These are phyloP conservation scores for Ceratobasidium sp. DNA, from an alignment of 1,284 basidiomycete species.

Conservation along the genomic window DNA sequence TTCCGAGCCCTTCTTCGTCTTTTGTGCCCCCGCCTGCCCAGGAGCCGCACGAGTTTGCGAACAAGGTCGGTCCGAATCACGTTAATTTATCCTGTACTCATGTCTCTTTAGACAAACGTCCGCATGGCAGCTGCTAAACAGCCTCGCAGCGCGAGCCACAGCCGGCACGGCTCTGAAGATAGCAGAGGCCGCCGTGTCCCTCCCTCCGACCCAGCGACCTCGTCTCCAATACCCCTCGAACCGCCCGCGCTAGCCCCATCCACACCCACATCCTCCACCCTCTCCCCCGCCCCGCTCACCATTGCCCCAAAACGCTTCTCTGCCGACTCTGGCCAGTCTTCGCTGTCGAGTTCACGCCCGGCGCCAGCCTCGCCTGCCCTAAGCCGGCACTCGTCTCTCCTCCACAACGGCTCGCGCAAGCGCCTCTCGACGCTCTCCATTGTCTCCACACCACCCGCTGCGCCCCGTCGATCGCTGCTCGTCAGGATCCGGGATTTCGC, in stretches of 20 bases:
- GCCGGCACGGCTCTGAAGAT: constrained; percentile 32
- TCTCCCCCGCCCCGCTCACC: constrained; percentile 12
- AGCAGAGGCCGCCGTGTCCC: constrained; percentile 3
- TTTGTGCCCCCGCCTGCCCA: constrained; percentile 73
- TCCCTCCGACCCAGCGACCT: constrained; percentile 28
- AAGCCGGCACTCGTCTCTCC: constrained; percentile 65
- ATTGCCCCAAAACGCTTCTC: constrained; percentile 21
- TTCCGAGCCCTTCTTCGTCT: constrained; percentile 72
- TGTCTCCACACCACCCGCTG: constrained; percentile 45
- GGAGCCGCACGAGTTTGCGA: constrained; percentile 71
- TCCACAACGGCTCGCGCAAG: constrained; percentile 49
- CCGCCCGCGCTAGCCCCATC: constrained; percentile 35
- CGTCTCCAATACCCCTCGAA: constrained; percentile 37
- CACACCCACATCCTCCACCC: constrained; percentile 31
- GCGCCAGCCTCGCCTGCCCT: constrained; percentile 70
- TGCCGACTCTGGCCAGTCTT: constrained; percentile 46
- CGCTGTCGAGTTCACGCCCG: constrained; percentile 66
- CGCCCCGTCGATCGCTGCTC: constrained; percentile 29
- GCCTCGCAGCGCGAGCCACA: constrained; percentile 34
- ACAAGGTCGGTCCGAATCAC: constrained; percentile 51
- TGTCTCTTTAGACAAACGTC: constrained; percentile 3
- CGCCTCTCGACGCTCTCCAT: constrained; percentile 46
- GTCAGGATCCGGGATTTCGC: constrained; percentile 74
- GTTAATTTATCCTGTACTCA: constrained; percentile 23
- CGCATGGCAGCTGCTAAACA: constrained; percentile 39